Base-by-base conservation (phyloP, 108 stramenopile genomes). In the Bacterosira constricta region DNA sequence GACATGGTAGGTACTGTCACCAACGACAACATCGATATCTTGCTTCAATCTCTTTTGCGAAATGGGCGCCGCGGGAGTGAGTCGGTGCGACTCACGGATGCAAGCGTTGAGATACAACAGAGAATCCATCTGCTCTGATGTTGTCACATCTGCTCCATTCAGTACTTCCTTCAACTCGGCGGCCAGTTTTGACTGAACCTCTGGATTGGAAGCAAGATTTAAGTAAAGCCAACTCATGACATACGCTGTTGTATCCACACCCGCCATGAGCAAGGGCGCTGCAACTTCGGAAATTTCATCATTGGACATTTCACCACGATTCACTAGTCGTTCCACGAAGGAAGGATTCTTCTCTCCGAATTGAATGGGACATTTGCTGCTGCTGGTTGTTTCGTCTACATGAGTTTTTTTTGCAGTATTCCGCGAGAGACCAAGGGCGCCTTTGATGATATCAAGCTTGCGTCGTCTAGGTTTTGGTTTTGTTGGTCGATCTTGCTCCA, bases 41-140 rank as follows among this genome's bases (percentile, higher is more conserved):
- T 75, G 47, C 5, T 69, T 39, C 23, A 69, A 37, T 29, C 6
- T 60, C 31, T 69, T 69, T 37, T 34, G 21, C 4, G 17, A 18
- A 4, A 68, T 44, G 8, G 39, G 36, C 9, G 69, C 20, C 20
- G 49, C 9, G 0, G 74, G 74, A 10, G 74, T 75, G 7, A 75
- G 62, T 26, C 74, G 34, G 42, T 69, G 74, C 30, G 74, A 69
- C 69, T 75, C 74, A 26, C 74, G 74, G 32, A 75, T 70, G 42
- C 67, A 69, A 8, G 74, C 74, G 20, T 69, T 41, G 4, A 75
- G 21, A 34, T 69, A 75, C 0, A 68, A 58, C 17, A 70, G 38
- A 12, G 74, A 69, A 23, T 73, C 62, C 52, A 73, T 73, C 55
- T 73, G 71, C 42, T 63, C 71, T 10, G 37, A 37, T n/a, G 71